Evolutionary conservation across 2,329 filamentous ascomycete species (phyloP).

Genomic region (Elsinoe australis): DNA sequence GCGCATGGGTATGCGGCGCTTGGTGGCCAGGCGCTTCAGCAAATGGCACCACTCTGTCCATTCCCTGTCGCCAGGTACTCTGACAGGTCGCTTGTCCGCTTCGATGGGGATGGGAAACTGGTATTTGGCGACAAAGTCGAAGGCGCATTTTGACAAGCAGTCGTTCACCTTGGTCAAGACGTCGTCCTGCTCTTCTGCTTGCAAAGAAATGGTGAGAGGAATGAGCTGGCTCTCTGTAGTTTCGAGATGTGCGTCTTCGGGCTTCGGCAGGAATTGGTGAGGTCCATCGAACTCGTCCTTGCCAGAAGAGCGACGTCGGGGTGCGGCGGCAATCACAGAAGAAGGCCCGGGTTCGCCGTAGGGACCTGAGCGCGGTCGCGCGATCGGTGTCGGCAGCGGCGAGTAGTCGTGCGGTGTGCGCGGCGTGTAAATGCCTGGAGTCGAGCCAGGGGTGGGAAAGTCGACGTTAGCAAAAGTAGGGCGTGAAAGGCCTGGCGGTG

Average conservation of each 20-base stretch:
- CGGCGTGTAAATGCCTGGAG: conserved; percentile 12
- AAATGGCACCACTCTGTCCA: conserved; percentile 92
- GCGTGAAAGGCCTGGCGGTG: conserved; percentile 9
- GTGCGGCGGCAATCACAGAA: conserved; percentile 20
- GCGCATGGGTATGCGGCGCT: conserved; percentile 73
- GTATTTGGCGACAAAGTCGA: conserved; percentile 85
- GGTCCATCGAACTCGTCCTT: conserved; percentile 85
- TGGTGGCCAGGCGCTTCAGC: conserved; percentile 75
- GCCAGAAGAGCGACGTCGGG: conserved; percentile 65
- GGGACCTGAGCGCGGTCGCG: conserved; percentile 10
- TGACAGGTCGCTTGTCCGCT: conserved; percentile 70
- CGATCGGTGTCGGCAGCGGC: conserved; percentile 15
- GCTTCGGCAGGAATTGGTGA: conserved; percentile 70
- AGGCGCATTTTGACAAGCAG: conserved; percentile 74
- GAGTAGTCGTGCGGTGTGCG: conserved; percentile 16
- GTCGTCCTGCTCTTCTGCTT: conserved; percentile 76
- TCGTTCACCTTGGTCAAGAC: conserved; percentile 77
- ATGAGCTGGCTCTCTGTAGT: conserved; percentile 74
- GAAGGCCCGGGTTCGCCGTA: conserved; percentile 19
- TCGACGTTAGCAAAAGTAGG: conserved; percentile 9
- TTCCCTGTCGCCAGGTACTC: conserved; percentile 67
- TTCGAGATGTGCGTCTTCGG: conserved; percentile 61
- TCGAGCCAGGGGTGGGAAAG: conserved; percentile 9
- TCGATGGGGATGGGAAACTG: conserved; percentile 82
- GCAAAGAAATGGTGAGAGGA: conserved; percentile 71